Percentiles rank a stretch among this genome's conserved stretches.
Evolutionary conservation across 2,329 filamentous ascomycete species (phyloP).

Genomic region (Stachybotrys chartarum): DNA sequence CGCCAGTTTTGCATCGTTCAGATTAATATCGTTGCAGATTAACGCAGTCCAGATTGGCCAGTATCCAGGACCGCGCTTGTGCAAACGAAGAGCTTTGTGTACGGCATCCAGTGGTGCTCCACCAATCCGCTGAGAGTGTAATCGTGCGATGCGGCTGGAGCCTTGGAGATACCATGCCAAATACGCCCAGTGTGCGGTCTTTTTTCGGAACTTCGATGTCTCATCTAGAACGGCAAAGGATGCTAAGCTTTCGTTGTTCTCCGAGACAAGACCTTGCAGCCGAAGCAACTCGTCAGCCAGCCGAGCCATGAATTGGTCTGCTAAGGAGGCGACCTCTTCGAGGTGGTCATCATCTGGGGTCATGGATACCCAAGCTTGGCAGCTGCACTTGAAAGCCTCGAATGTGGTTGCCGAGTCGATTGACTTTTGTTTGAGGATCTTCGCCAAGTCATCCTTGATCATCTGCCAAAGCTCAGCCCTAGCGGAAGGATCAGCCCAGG

Average conservation of each 20-base stretch:
- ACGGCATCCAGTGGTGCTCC: constrained; percentile 14
- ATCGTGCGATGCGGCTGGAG: constrained; percentile 21
- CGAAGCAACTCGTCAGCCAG: constrained; percentile 22
- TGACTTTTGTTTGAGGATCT: constrained; percentile 22
- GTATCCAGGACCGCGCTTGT: constrained; percentile 2
- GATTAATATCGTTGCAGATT: constrained; percentile 28
- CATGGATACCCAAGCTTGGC: constrained; percentile 28
- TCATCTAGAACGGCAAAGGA: constrained; percentile 6
- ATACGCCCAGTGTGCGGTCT: constrained; percentile 21
- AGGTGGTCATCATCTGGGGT: constrained; percentile 24
- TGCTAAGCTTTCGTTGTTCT: no score
- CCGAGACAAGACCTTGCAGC: no score
- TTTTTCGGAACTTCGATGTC: constrained; percentile 16
- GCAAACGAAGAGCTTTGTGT: constrained; percentile 13
- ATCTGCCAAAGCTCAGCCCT: constrained; percentile 23
- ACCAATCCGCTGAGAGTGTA: constrained; percentile 17
- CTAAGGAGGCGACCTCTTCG: constrained; percentile 20
- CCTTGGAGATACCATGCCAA: constrained; percentile 25
- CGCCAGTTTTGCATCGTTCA: constrained; percentile 17
- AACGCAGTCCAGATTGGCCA: constrained; percentile 21
- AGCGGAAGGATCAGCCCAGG: constrained; percentile 24
- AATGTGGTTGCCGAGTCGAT: constrained; percentile 27
- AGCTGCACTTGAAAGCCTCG: constrained; percentile 33
- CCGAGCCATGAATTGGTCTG: constrained; percentile 24
- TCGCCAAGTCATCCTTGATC: constrained; percentile 23